Evolutionary conservation across 148 eudicot genomes (phyloP), one percentile per base, ranked within the genome.

Genomic region (Polygonum maritimum): DNA sequence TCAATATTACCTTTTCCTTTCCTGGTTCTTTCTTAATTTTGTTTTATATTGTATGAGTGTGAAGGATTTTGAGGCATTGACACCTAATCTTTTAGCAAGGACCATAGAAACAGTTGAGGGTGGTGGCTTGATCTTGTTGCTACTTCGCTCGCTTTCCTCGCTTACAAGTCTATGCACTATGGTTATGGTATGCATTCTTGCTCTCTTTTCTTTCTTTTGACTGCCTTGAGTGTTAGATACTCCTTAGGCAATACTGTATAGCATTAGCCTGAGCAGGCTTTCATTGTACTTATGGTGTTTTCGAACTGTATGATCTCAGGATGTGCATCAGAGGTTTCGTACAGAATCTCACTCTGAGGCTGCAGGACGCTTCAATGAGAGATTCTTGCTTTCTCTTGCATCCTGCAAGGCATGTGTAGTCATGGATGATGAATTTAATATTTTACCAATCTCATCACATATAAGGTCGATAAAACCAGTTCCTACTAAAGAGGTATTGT

Each of bases 91-190:
- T 39, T 83, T 94, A 48, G 98, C 98, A 70, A 89, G 98, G 81
- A 90, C 98, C 18, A 90, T 94, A 77, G 98, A 94, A 85, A 94
- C 98, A 38, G 98, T 94, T 71, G 96, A 94, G 86, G 98, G 98
- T 79, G 98, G 98, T 76, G 98, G 98, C 80, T 77, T 94, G 75
- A 79, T 94, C 80, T 41, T 94, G 19, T 78, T 94, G 82, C 89
- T 94, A 71, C 83, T 94, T 62, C 97, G 87, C 35, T 90, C 97
- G 74, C 80, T 94, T 54, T 85, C 93, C 74, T 94, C 98, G n/a
- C 89, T 94, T 72, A 89, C 97, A 49, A 92, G 97, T 77, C 85
- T 94, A 48, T 90, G 75, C 89, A 90, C 98, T 76, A 92, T 94
- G 98, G 96, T 94, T 79, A 94, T 94, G 98, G 98, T 94, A 89